phyloP scores from a whole-genome alignment of 495 filamentous ascomycete species.

The Aspergillus affinis region DNA sequence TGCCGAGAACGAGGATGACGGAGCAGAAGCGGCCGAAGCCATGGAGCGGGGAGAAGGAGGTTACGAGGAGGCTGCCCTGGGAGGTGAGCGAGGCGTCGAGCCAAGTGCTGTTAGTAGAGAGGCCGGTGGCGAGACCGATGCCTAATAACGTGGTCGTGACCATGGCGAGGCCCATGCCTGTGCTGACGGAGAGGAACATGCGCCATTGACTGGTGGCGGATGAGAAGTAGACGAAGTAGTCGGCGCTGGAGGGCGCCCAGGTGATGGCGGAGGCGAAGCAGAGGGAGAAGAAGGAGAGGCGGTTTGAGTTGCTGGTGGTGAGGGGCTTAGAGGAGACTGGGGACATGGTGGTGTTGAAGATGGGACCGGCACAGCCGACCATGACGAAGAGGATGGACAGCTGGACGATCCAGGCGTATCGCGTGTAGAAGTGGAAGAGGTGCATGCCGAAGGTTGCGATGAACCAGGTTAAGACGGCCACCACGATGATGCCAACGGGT shows the following conservation, averaged over 20 bases:
- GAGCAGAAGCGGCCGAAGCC: constrained; percentile 64
- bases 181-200: constrained; percentile 40
- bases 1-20: constrained; percentile 61
- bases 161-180: constrained; percentile 49
- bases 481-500: constrained; percentile 33
- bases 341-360: constrained; percentile 51
- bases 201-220: constrained; percentile 39
- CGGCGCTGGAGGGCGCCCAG: constrained; percentile 47
- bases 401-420: constrained; percentile 54
- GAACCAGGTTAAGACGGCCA: constrained; percentile 15
- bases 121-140: constrained; percentile 63
- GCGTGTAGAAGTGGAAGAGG: constrained; percentile 14
- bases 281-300: constrained; percentile 63
- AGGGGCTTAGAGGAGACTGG: constrained; percentile 8
- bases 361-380: constrained; percentile 56
- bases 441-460: constrained; percentile 17
- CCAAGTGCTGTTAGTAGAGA: constrained; percentile 49
- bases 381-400: constrained; percentile 56
- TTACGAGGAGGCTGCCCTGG: constrained; percentile 61
- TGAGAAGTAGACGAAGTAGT: constrained; percentile 56
- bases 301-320: constrained; percentile 46
- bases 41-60: constrained; percentile 54
- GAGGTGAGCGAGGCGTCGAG: constrained; percentile 51
- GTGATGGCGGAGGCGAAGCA: constrained; percentile 53
- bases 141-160: constrained; percentile 61